A percentile compares a stretch with the other conserved stretches of the same genome.
Evolutionary conservation across 83 land plant species (phyloP).

Genomic region (Isoetes engelmannii): DNA sequence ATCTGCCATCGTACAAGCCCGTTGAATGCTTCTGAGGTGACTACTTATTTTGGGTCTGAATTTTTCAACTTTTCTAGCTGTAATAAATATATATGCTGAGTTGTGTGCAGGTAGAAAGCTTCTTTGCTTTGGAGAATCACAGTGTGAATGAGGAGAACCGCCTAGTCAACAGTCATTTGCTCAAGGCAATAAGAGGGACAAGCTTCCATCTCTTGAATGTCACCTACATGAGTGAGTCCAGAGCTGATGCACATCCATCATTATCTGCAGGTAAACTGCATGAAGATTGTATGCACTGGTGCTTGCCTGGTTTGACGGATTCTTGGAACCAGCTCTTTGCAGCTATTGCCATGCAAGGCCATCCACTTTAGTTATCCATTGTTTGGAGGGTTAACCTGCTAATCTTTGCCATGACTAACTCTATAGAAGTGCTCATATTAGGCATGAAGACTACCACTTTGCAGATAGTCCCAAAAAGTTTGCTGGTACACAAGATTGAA

Average conservation of each 20-base stretch:
- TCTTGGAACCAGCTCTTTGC: slow-evolving; percentile 74
- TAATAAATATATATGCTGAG: no score
- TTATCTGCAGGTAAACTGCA: slow-evolving; percentile 74
- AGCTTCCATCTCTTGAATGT: slow-evolving; percentile 56
- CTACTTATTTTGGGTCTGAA: slow-evolving; percentile 1
- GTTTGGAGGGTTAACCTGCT: no score
- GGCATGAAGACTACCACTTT: no score
- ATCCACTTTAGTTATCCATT: no score
- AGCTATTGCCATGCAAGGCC: not conserved
- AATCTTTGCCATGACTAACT: no score
- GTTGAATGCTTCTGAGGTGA: slow-evolving; percentile 38
- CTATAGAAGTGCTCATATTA: no score
- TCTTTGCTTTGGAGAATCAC: slow-evolving; percentile 46
- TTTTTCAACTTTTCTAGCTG: no score
- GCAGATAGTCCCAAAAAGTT: no score
- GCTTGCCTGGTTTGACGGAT: slow-evolving; percentile 84
- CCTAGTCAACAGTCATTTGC: slow-evolving; percentile 54
- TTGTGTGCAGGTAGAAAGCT: slow-evolving; percentile 46
- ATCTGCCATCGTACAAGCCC: slow-evolving; percentile 57
- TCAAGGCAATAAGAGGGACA: slow-evolving; percentile 45
- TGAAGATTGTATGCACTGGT: slow-evolving; percentile 98
- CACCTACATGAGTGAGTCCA: slow-evolving; percentile 67
- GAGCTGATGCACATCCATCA: slow-evolving; percentile 90
- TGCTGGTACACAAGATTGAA: no score
- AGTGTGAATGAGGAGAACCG: slow-evolving; percentile 67